Evolutionary conservation across 2,329 filamentous ascomycete species (phyloP).

Genomic region (Hyphodiscus sp.): DNA sequence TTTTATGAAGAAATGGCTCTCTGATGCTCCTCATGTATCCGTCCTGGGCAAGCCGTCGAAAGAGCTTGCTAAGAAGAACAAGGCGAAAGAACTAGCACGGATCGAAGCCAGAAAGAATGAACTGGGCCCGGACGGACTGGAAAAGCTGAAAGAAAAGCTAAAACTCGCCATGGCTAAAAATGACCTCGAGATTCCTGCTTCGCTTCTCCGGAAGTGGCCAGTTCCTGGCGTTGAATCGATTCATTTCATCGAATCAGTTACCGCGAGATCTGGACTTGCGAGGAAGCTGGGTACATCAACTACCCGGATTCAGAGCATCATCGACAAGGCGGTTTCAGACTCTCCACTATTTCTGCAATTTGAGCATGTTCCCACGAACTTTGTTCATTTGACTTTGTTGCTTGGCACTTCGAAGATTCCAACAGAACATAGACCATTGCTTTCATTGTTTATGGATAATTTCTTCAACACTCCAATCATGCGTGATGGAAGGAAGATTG

Average conservation of each 20-base stretch:
- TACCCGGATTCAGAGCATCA: constrained; percentile 65
- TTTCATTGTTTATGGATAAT: constrained; percentile 80
- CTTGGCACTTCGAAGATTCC: constrained; percentile 74
- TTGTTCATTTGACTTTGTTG: constrained; percentile 77
- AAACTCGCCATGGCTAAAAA: constrained; percentile 84
- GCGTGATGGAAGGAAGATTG: constrained; percentile 66
- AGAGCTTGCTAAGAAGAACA: constrained; percentile 72
- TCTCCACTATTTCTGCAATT: constrained; percentile 93
- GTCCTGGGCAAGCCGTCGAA: constrained; percentile 82
- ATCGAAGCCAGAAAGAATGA: constrained; percentile 71
- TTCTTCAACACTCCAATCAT: constrained; percentile 91
- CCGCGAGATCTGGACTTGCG: constrained; percentile 76
- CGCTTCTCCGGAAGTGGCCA: constrained; percentile 72
- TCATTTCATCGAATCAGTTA: constrained; percentile 85
- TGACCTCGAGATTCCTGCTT: constrained; percentile 74
- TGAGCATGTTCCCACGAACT: constrained; percentile 88
- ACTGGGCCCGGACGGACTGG: constrained; percentile 76
- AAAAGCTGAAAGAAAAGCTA: constrained; percentile 66
- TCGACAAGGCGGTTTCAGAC: constrained; percentile 60
- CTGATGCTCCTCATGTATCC: constrained; percentile 79
- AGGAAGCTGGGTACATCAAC: constrained; percentile 59
- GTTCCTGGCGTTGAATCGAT: constrained; percentile 87
- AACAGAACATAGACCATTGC: constrained; percentile 74
- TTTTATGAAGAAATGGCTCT: constrained; percentile 78
- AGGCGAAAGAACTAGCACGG: constrained; percentile 71